Evolutionary conservation across 768 basidiomycete genomes (phyloP), one percentile per base, ranked within the genome.

Genomic region (Ephemerocybe angulata): DNA sequence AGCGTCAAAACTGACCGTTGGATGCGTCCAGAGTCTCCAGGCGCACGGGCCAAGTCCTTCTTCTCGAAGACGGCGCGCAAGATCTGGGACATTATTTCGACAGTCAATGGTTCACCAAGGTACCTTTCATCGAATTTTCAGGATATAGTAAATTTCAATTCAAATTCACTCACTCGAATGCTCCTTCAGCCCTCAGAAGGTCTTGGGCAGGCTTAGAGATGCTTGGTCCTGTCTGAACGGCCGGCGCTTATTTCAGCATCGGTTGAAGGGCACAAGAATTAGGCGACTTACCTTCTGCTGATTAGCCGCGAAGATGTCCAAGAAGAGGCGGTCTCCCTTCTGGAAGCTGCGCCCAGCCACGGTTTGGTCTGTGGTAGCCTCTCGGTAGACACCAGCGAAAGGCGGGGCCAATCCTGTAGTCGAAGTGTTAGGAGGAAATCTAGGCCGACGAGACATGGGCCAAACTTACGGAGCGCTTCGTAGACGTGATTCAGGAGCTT

Each of bases 391-490:
- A 52, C 90, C 88, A 52, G 76, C 78, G 74, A 91, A 85, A 3
- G 85, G 79, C 10, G 90, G 88, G 41, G 87, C 85, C 47, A 89
- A 73, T 51, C 90, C 88, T 90, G 50, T 8, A 50, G n/a, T n/a
- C n/a, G n/a, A n/a, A n/a, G n/a, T n/a, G n/a, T n/a, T n/a, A 50
- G 30, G 54, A 7, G 19, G 64, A 53, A 43, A n/a, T n/a, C n/a
- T n/a, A n/a, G n/a, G n/a, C n/a, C n/a, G n/a, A n/a, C n/a, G n/a
- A n/a, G 12, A 31, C 15, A 35, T 19, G 21, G 30, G 50, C n/a
- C n/a, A n/a, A n/a, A 80, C 86, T 61, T 51, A 89, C 88, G 81
- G 56, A 90, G 65, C 13, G 87, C 86, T 65, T 93, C 90, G 19
- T 78, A 74, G 12, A 83, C 79, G 61, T 81, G 84, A 25, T 80